These are phyloP conservation scores for Arabis alpina DNA, from an alignment of 345 rosid genomes.

Conservation along the genomic window DNA sequence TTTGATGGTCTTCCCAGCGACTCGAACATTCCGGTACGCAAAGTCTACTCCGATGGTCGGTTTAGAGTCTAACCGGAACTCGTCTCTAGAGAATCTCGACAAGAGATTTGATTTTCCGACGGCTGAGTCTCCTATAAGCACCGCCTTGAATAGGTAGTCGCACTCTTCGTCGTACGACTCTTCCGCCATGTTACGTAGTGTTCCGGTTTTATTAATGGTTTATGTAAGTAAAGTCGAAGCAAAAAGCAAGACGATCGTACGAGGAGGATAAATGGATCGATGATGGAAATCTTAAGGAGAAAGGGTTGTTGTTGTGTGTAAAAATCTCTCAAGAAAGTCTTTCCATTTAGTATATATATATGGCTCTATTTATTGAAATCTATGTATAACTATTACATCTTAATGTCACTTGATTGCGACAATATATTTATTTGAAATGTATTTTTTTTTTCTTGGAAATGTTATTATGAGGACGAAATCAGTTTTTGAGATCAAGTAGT, in stretches of 20 bases:
- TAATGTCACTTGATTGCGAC: conserved; percentile 32
- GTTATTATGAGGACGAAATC: conserved; percentile 1
- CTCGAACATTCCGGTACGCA: conserved; percentile 68
- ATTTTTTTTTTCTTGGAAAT: neutral
- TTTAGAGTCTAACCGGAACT: conserved; percentile 83
- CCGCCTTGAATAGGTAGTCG: conserved; percentile 86
- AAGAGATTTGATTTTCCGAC: conserved; percentile 90
- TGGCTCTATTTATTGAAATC: neutral
- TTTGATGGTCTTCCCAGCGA: conserved; percentile 74
- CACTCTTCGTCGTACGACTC: conserved; percentile 79
- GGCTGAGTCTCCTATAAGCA: conserved; percentile 78
- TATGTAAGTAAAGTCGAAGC: neutral
- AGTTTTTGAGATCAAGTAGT: conserved; percentile 9
- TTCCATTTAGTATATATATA: conserved; percentile 15
- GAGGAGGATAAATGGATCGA: neutral
- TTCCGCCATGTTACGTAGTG: conserved; percentile 44
- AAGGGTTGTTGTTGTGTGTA: neutral
- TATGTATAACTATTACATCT: conserved; percentile 3
- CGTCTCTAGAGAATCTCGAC: conserved; percentile 72
- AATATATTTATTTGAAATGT: neutral
- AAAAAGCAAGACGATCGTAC: neutral
- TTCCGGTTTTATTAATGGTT: conserved; percentile 2
- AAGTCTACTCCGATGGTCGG: conserved; percentile 94
- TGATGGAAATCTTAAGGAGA: neutral
- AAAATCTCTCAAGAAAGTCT: conserved; percentile 11